Evolutionary conservation across 1,284 basidiomycete species (phyloP), one percentile per base, ranked within the genome.

Genomic region (Omphalotus olearius): DNA sequence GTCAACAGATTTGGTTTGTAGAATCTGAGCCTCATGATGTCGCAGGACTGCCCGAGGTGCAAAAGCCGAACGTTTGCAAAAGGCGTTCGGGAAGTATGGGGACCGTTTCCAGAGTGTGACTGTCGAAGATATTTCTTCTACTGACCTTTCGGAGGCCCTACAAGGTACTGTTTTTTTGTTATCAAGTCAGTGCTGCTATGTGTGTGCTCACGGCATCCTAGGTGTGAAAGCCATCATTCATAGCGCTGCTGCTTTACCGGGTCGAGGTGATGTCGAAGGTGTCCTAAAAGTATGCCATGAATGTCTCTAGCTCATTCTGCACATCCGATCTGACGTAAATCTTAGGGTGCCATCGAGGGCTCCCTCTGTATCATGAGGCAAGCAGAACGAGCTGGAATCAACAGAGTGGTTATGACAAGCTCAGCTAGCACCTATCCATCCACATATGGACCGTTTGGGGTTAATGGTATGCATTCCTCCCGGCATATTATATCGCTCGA

Each of bases 201-300:
- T 26, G 13, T 23, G 4, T 6, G 11, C 13, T 13, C 41, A 14
- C n/a, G 20, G 6, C 2, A 1, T 39, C 6, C 3, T n/a, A 49
- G 47, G 52, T 16, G 58, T 59, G 23, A 49, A 42, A 11, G 56
- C 54, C 11, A 43, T 57, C 16, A 55, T 59, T 23, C 56, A 57
- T 47, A 51, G 47, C 3, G 56, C 58, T 4, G 56, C 58, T 10
- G 50, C 54, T 6, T 9, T 57, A 16, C 52, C 56, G 16, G 56
- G 58, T 18, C 45, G 54, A 2, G 41, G 47, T 18, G 54, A 59
- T 26, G 46, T 37, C 16, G 53, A 52, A n/a, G 53, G 51, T 6
- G 51, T 52, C 13, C 45, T 59, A 13, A 56, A 55, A 13, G 56
- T 59, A 33, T 2, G 47, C n/a, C 30, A 3, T 18, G 17, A 18